phyloP scores from a whole-genome alignment of 495 filamentous ascomycete genomes.

The Penicillium fimorum region DNA sequence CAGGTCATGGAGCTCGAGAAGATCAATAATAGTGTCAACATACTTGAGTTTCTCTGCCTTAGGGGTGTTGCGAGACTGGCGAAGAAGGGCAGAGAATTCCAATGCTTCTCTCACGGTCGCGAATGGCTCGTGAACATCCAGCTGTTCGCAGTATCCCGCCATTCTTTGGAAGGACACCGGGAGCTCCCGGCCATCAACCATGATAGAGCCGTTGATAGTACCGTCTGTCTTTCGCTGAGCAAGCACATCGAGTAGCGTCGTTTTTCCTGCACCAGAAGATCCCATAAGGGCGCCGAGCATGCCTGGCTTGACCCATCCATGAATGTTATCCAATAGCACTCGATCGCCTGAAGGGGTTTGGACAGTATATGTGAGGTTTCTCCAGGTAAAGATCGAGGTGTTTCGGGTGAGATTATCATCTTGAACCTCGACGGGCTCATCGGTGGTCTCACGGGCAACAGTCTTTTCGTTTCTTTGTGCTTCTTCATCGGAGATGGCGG shows the following conservation, averaged over 20 bases:
- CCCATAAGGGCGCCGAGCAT: conserved; percentile 71
- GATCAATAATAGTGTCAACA: conserved; percentile 55
- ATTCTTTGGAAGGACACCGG: conserved; percentile 77
- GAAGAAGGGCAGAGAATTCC: conserved; percentile 56
- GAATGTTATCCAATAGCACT: conserved; percentile 69
- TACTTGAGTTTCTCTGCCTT: conserved; percentile 58
- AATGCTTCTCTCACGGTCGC: conserved; percentile 62
- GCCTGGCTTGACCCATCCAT: conserved; percentile 90
- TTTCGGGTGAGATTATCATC: conserved; percentile 41
- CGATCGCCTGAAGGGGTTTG: conserved; percentile 41
- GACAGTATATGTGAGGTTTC: conserved; percentile 56
- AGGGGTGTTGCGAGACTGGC: conserved; percentile 53
- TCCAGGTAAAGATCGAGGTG: conserved; percentile 60
- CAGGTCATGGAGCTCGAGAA: conserved; percentile 57
- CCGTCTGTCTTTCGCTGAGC: conserved; percentile 77
- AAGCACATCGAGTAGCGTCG: conserved; percentile 53
- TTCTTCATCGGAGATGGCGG: conserved; percentile 29
- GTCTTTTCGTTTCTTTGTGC: conserved; percentile 24
- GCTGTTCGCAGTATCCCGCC: conserved; percentile 58
- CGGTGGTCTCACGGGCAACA: not conserved
- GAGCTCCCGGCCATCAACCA: conserved; percentile 75
- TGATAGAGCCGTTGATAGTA: conserved; percentile 79
- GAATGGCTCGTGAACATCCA: conserved; percentile 59
- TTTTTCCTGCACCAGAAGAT: conserved; percentile 64
- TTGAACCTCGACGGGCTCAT: conserved; percentile 13